phyloP scores from a whole-genome alignment of 495 filamentous ascomycete genomes.

The Tuber microsphaerosporum region DNA sequence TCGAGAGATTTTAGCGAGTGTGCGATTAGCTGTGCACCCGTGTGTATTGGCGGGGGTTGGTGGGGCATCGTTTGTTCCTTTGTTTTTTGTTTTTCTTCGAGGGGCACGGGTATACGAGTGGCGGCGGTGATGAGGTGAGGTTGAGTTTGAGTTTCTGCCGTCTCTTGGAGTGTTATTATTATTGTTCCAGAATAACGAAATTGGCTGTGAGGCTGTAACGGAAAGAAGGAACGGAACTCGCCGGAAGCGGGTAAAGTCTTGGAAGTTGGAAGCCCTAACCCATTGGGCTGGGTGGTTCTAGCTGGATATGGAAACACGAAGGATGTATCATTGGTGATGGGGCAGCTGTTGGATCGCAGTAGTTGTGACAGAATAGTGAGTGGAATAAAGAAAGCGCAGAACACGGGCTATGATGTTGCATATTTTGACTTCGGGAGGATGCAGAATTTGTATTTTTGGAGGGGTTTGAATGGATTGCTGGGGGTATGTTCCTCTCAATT shows the following conservation, averaged over 20 bases:
- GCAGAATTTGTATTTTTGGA: not conserved
- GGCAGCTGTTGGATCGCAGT: not conserved
- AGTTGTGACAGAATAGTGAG: conserved; percentile 6
- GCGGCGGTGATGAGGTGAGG: not conserved
- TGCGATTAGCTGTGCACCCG: conserved; percentile 57
- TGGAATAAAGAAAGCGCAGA: not conserved
- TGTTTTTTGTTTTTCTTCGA: not conserved
- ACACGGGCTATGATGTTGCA: conserved; percentile 11
- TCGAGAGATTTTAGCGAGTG: conserved; percentile 51
- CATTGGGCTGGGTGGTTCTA: not conserved
- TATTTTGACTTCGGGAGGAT: not conserved
- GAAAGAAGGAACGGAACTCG: not conserved
- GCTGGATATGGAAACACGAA: not conserved
- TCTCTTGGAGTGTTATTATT: not conserved
- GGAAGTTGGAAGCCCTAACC: not conserved
- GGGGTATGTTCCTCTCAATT: not conserved
- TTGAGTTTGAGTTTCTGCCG: not conserved
- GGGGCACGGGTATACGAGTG: not conserved
- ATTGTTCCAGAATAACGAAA: not conserved
- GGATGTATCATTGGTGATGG: not conserved
- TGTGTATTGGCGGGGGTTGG: conserved; percentile 17
- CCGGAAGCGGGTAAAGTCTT: not conserved
- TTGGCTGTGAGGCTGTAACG: not conserved
- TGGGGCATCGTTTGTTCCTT: not conserved
- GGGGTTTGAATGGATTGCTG: not conserved